Conservation (phyloP, 2,329 filamentous ascomycete genomes). For the Lasiodiplodia theobromae region DNA sequence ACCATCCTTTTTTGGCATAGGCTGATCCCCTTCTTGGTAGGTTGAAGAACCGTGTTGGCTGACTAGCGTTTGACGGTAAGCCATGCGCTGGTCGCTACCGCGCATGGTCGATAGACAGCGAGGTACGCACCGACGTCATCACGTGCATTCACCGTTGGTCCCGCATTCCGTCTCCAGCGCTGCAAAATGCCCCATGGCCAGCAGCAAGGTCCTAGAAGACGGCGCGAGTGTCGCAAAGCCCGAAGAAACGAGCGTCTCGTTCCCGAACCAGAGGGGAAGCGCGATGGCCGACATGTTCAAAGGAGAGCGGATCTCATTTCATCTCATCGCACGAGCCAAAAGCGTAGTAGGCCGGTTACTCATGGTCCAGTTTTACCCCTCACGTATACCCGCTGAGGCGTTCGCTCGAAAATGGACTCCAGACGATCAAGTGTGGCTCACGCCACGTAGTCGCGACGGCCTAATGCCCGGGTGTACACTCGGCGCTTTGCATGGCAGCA, state of each 20-base stretch:
- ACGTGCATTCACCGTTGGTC: neutral
- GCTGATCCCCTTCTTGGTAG: neutral
- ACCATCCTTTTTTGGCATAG: neutral
- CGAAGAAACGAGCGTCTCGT: neutral
- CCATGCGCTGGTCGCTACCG: neutral
- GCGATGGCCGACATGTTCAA: neutral
- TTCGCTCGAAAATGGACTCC: neutral
- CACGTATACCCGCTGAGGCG: neutral
- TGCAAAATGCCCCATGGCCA: neutral
- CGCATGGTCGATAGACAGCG: neutral
- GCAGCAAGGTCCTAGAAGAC: neutral
- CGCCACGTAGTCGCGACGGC: slow-evolving; percentile 3
- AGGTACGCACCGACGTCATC: slow-evolving; percentile 4
- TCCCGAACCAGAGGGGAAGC: neutral
- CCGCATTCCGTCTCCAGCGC: neutral
- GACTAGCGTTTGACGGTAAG: neutral
- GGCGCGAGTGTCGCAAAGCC: neutral
- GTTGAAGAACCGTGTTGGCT: neutral
- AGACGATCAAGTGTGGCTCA: slow-evolving; percentile 26
- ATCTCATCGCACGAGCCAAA: neutral
- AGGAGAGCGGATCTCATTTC: slow-evolving; percentile 3
- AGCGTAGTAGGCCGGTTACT: neutral
- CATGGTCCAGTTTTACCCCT: slow-evolving; percentile 23
- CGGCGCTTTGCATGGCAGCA: slow-evolving; percentile 6
- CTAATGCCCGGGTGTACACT: slow-evolving; percentile 12